Evolutionary conservation across 768 basidiomycete species (phyloP).

Genomic region (Daedaleopsis nitida): DNA sequence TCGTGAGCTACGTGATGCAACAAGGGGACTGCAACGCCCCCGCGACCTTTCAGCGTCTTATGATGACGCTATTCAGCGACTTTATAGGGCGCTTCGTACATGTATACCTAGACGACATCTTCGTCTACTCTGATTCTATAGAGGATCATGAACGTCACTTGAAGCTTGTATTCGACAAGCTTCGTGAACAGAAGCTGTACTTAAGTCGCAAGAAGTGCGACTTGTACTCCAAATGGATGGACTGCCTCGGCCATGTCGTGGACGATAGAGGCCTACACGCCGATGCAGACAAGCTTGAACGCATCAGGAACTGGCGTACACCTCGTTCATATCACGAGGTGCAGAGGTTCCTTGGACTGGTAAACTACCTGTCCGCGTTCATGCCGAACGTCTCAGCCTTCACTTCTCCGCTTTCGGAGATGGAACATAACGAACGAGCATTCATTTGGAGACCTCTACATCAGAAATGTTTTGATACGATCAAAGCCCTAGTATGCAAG

Average conservation of each 20-base stretch:
- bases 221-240: conserved; percentile 31
- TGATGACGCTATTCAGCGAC: conserved; percentile 43
- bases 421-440: conserved; percentile 29
- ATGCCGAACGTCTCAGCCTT: conserved; percentile 38
- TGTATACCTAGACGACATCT: conserved; percentile 48
- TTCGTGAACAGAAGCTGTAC: conserved; percentile 34
- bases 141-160: conserved; percentile 42
- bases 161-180: conserved; percentile 30
- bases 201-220: conserved; percentile 38
- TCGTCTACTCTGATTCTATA: conserved; percentile 38
- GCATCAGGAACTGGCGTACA: conserved; percentile 36
- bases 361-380: conserved; percentile 41
- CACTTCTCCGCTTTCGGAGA: conserved; percentile 33
- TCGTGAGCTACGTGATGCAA: conserved; percentile 43
- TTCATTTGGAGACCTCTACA: conserved; percentile 29
- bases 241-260: conserved; percentile 44
- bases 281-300: conserved; percentile 37
- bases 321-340: conserved; percentile 39
- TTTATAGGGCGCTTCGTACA: conserved; percentile 41
- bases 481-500: conserved; percentile 17
- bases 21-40: conserved; percentile 49
- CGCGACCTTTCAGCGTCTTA: conserved; percentile 46
- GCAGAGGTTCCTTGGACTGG: conserved; percentile 41
- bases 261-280: conserved; percentile 41
- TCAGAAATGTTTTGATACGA: conserved; percentile 25